Evolutionary conservation across 2,329 filamentous ascomycete genomes (phyloP).

Genomic region (Xylaria sp.): DNA sequence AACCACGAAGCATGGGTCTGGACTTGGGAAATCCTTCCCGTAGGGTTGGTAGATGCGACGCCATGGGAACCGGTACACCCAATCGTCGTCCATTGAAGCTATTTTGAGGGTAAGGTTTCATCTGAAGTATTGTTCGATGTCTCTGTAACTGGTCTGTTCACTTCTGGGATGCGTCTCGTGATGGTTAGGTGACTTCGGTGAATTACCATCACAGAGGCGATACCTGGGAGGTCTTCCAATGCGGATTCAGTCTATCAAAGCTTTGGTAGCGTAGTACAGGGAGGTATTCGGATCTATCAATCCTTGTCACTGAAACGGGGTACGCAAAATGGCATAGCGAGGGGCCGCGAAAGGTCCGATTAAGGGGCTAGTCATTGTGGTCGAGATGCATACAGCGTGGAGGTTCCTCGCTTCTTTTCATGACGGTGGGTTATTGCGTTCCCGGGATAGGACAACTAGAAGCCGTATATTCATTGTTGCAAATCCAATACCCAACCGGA

Average conservation of each 20-base stretch:
- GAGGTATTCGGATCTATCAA: not conserved
- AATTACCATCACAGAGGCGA: not conserved
- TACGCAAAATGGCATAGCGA: not conserved
- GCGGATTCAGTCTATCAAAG: not conserved
- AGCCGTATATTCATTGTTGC: not conserved
- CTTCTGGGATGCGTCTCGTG: not conserved
- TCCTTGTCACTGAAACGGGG: not conserved
- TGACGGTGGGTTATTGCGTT: not conserved
- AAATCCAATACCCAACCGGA: not conserved
- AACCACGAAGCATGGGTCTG: constrained; percentile 3
- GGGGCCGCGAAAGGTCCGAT: not conserved
- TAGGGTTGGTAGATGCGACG: not conserved
- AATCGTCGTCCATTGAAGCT: not conserved
- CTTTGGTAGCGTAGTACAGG: not conserved
- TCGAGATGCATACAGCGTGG: not conserved
- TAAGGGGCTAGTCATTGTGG: not conserved
- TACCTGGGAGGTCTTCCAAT: not conserved
- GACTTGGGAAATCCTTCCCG: not conserved
- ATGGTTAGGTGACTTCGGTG: not conserved
- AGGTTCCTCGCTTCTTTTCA: not conserved
- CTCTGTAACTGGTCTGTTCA: not conserved
- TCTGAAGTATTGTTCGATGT: not conserved
- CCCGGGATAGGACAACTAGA: not conserved
- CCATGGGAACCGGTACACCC: not conserved
- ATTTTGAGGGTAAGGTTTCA: constrained; percentile 13